Conservation (phyloP, 129 eudicot species). For the Mikania micrantha region DNA sequence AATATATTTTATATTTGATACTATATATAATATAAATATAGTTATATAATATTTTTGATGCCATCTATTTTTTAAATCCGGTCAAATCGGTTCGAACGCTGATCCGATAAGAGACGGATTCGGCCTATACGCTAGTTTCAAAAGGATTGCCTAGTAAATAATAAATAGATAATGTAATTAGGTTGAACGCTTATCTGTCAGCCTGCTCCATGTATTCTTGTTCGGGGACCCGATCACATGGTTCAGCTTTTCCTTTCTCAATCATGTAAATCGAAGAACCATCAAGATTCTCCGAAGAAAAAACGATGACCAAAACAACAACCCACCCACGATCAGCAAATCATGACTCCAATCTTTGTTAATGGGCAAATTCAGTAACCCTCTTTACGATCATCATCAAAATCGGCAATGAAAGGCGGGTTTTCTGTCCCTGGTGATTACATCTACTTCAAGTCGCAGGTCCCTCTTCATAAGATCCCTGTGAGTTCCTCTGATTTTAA, state of each 20-base stretch:
- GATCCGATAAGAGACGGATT: no score
- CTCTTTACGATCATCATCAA: slow-evolving; percentile 1
- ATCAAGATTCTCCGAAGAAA: neutral
- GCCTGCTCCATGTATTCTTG: neutral
- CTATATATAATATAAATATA: no score
- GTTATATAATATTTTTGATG: no score
- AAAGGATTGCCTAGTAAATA: no score
- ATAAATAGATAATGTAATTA: no score
- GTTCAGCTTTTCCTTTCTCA: slow-evolving; percentile 8
- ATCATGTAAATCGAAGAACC: neutral
- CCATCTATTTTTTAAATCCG: no score
- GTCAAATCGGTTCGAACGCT: no score
- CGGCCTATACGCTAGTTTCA: no score
- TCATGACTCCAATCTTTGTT: slow-evolving; percentile 1
- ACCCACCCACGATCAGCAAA: slow-evolving; percentile 7
- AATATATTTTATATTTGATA: no score
- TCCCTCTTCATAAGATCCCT: slow-evolving; percentile 99
- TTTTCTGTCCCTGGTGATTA: slow-evolving; percentile 94
- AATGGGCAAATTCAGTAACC: slow-evolving; percentile 9
- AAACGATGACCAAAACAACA: neutral
- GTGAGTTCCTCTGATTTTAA: slow-evolving; percentile 31
- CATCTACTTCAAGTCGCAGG: slow-evolving; percentile 98
- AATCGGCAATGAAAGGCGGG: slow-evolving; percentile 61
- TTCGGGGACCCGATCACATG: slow-evolving; percentile 33
- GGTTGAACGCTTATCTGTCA: slow-evolving; percentile 14